Evolutionary conservation across 345 rosid species (phyloP), one percentile per base, ranked within the genome.

Genomic region (Boechera divaricarpa): DNA sequence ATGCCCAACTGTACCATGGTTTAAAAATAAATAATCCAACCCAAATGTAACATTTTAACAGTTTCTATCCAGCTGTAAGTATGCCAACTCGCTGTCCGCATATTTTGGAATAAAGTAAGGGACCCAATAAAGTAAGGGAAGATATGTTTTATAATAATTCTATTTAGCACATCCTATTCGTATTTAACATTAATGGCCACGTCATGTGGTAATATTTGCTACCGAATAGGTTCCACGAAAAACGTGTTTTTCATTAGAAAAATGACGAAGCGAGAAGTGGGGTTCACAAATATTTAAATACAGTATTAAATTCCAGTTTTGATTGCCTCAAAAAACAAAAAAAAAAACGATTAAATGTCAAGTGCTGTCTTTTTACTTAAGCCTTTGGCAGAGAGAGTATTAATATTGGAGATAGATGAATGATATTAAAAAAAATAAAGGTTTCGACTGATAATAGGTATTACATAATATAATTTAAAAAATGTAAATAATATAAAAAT

Each of bases 61-160:
- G 57, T 7, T 59, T 33, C 21, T 41, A 47, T 41, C 54, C 73
- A 41, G 16, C 73, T 41, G 36, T 28, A 31, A 7, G n/a, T n/a
- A 63, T 8, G 24, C 68, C 26, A 63, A 44, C 68, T 63, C 26
- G 35, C 6, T 13, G 45, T 29, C 26, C 10, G 55, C 3, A 31
- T 29, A 45, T n/a, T n/a, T 21, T 21, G 21, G 21, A 21, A 21
- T 21, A 21, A 21, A 21, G 21, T 21, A 21, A 21, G 21, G 21
- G 21, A 21, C 21, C 21, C 21, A 21, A 21, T 21, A 21, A 21
- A 21, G 21, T 21, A 21, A 21, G 16, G 16, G 16, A 16, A 21
- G 21, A 21, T 1, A 21, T 21, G 21, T 21, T 21, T 21, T 21
- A 21, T 21, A 21, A 21, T 21, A 21, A 21, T 21, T 21, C 24